Conservation (phyloP, 169 alveolate species). For the Eimeria sp. region DNA sequence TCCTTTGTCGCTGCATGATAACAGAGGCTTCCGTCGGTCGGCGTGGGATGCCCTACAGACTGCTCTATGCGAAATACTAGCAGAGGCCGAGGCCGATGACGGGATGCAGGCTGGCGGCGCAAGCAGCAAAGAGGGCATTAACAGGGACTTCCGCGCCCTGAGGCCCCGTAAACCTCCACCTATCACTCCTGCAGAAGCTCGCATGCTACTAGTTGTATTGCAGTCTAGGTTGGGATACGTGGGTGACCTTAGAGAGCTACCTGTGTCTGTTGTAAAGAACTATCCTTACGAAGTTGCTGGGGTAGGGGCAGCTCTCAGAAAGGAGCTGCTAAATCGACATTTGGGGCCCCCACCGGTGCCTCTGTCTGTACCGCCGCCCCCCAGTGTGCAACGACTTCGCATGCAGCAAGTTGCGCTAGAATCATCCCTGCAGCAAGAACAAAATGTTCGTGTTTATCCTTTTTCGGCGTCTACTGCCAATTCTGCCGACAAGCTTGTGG, state of each 20-base stretch:
- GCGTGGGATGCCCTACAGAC: slow-evolving; percentile 78
- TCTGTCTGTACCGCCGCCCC: slow-evolving; percentile 64
- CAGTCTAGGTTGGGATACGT: slow-evolving; percentile 82
- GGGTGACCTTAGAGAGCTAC: slow-evolving; percentile 77
- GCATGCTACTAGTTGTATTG: slow-evolving; percentile 74
- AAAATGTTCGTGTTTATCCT: slow-evolving; percentile 42
- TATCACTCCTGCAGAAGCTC: slow-evolving; percentile 69
- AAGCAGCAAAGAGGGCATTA: background rate
- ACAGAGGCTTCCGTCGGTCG: slow-evolving; percentile 76
- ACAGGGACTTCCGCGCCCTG: slow-evolving; percentile 15
- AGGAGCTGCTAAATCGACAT: slow-evolving; percentile 26
- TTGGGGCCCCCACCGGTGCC: slow-evolving; percentile 74
- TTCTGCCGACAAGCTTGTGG: slow-evolving; percentile 78
- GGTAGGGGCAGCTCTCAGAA: background rate
- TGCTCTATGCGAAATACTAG: slow-evolving; percentile 60
- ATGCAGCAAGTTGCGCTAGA: slow-evolving; percentile 72
- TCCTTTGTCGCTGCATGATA: slow-evolving; percentile 50
- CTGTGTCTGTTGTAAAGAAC: slow-evolving; percentile 61
- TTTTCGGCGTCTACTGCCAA: slow-evolving; percentile 65
- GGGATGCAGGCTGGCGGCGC: slow-evolving; percentile 7
- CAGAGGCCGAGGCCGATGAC: slow-evolving; percentile 61
- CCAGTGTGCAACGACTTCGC: slow-evolving; percentile 71
- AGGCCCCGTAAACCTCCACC: slow-evolving; percentile 28
- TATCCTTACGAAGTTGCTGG: slow-evolving; percentile 79
- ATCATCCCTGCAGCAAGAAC: slow-evolving; percentile 59